phyloP scores from a whole-genome alignment of 1,284 basidiomycete genomes.

The Cryptococcus sp. region DNA sequence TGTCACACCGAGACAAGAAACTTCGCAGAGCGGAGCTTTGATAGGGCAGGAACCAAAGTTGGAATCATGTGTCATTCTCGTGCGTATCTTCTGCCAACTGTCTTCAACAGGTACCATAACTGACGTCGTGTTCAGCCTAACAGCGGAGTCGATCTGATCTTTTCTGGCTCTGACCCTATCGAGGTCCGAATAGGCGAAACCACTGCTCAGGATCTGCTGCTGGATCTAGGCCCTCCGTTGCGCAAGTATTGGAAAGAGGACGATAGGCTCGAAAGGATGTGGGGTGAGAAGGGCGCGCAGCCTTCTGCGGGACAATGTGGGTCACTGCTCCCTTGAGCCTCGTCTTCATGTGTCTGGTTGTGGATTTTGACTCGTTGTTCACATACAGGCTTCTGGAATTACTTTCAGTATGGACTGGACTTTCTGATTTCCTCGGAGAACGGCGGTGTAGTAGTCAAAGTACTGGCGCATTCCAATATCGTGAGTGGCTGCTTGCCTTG shows the following conservation, averaged over 20 bases:
- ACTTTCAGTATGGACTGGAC: constrained; percentile 83
- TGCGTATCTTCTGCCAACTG: constrained; percentile 10
- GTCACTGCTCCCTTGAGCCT: neutral
- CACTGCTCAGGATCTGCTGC: constrained; percentile 73
- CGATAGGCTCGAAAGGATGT: constrained; percentile 64
- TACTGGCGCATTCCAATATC: constrained; percentile 80
- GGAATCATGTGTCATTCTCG: constrained; percentile 21
- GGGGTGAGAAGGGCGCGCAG: constrained; percentile 26
- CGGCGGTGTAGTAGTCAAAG: constrained; percentile 67
- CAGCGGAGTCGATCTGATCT: constrained; percentile 65
- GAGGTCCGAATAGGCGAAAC: constrained; percentile 72
- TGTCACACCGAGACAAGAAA: constrained; percentile 39
- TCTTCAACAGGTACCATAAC: constrained; percentile 2
- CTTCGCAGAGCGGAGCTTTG: neutral
- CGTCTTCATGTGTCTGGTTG: neutral
- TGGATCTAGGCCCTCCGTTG: constrained; percentile 76
- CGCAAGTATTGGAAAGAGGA: constrained; percentile 82
- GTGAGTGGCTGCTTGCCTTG: constrained; percentile 56
- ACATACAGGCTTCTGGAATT: constrained; percentile 74
- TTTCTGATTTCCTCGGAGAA: constrained; percentile 67
- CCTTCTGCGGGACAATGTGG: constrained; percentile 11
- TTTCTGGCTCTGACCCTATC: constrained; percentile 53
- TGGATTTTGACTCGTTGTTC: neutral
- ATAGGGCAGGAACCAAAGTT: constrained; percentile 36
- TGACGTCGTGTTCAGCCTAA: constrained; percentile 60